Conservation (phyloP, 2,329 filamentous ascomycete genomes). For the Xylaria sp. region DNA sequence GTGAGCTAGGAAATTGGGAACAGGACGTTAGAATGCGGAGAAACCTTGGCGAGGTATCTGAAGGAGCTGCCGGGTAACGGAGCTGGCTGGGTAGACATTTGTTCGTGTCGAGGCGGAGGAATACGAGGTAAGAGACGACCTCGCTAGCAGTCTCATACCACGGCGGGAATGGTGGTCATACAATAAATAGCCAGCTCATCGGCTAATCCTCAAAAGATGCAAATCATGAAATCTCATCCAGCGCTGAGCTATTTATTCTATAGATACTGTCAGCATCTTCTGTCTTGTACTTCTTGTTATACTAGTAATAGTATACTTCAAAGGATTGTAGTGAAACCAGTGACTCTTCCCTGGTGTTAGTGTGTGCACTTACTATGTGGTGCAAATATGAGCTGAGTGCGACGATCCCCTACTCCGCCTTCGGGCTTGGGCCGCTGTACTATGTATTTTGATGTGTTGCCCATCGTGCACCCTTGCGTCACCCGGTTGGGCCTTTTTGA, state of each 20-base stretch:
- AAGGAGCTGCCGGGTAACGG: neutral
- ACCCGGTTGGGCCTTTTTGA: conserved; percentile 21
- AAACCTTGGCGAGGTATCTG: neutral
- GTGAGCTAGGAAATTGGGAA: conserved; percentile 4
- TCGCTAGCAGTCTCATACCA: neutral
- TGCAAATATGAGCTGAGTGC: conserved; percentile 4
- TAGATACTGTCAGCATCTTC: neutral
- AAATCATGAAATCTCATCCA: neutral
- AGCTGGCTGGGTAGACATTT: neutral
- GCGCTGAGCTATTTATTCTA: neutral
- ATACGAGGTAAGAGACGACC: neutral
- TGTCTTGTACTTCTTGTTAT: neutral
- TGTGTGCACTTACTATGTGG: neutral
- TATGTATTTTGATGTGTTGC: conserved; percentile 14
- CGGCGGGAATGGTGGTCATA: neutral
- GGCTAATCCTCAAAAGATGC: neutral
- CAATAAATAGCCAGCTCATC: neutral
- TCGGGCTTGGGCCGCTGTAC: conserved; percentile 26
- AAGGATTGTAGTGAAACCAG: neutral
- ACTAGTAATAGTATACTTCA: neutral
- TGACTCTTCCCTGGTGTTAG: conserved; percentile 4
- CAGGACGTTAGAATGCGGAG: conserved; percentile 11
- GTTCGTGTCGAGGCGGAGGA: neutral
- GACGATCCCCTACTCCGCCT: conserved; percentile 31
- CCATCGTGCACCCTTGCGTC: conserved; percentile 22